Evolutionary conservation across 805 yeast species (phyloP), one percentile per base, ranked within the genome.

Genomic region (Candida railenensis): DNA sequence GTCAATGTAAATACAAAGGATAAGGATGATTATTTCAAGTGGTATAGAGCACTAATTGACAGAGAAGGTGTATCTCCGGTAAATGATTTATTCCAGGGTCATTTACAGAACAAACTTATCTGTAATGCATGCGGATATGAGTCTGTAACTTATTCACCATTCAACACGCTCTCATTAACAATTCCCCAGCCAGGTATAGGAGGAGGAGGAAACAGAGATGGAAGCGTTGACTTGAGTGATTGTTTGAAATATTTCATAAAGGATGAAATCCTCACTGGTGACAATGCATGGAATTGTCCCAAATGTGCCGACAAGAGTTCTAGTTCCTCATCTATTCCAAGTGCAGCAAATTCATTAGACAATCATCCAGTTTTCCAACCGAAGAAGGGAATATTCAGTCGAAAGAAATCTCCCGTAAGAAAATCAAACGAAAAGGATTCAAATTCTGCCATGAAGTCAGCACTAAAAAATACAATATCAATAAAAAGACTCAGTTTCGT

Each of bases 251-350:
- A 82, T 57, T 85, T 80, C 57, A 79, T 87, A 0, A 70, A 74
- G 44, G 83, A 81, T 48, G 95, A 87, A 60, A 71, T 82, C 3
- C 63, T 87, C 43, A 69, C 73, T n/a, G 85, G 89, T 21, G 91
- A 83, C 4, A 86, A 87, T 64, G 88, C 94, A 1, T 87, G 95
- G 95, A 79, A 83, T 52, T 87, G 95, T 68, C 91, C 94, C 5
- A 78, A 81, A 45, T 87, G 95, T 66, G 65, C 62, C 44, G 66
- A 46, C 48, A 53, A 36, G 47, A 9, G 14, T 16, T 11, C 51
- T 19, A 48, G 37, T 12, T 40, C 47, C 34, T 37, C 53, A 50
- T 25, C 47, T 54, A 60, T 50, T 18, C 14, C 30, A 37, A n/a
- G 19, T 14, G 39, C 42, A 40, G 42, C 18, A 39, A 48, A 48